Base-by-base conservation (phyloP, 257 asterid genomes). In the Galeopsis tetrahit region DNA sequence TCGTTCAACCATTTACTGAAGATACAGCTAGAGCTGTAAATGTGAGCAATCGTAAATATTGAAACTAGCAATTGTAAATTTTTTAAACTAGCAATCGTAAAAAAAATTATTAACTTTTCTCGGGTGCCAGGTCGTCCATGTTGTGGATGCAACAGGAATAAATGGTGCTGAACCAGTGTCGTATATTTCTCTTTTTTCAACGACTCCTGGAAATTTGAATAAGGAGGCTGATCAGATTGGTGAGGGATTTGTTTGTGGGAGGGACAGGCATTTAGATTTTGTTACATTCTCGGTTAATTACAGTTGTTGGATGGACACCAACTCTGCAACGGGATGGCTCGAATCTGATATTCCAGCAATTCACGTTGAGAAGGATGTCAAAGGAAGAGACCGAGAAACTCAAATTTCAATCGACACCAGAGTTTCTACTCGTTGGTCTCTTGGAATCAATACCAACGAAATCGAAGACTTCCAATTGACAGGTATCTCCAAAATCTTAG, bases 11-110 rank as follows among this genome's bases (percentile, higher is more conserved):
- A 57, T 95, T 89, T 85, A 83, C 92, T 4, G 91, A 92, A 76
- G 97, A 94, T 78, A 82, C 83, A 33, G 83, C 93, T 35, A 77
- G 99, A 87, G 97, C 97, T 63, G 91, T 95, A 69, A 95, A 95
- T 72, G 99, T 91, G 76, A 85, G 98, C 28, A 21, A 21, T 21
- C 28, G 28, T 21, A 21, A 21, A 21, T 21, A 21, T 21, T 21
- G 28, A 21, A 21, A 21, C 28, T 21, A 21, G 28, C 28, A 21
- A 21, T 21, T 1, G 28, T 21, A 21, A 21, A 21, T n/a, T n/a
- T n/a, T n/a, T n/a, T n/a, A 21, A 21, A 21, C 28, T 21, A 21
- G 28, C 28, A 21, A 21, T 21, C 28, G 28, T 21, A 21, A 21
- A 21, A 21, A 21, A 21, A 21, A 21, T 21, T 21, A 21, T 21